A percentile compares a stretch with the other conserved stretches of the same genome.
phyloP scores from a whole-genome alignment of 1,139 yeast genomes.

The Debaryomycetaceae sp. region DNA sequence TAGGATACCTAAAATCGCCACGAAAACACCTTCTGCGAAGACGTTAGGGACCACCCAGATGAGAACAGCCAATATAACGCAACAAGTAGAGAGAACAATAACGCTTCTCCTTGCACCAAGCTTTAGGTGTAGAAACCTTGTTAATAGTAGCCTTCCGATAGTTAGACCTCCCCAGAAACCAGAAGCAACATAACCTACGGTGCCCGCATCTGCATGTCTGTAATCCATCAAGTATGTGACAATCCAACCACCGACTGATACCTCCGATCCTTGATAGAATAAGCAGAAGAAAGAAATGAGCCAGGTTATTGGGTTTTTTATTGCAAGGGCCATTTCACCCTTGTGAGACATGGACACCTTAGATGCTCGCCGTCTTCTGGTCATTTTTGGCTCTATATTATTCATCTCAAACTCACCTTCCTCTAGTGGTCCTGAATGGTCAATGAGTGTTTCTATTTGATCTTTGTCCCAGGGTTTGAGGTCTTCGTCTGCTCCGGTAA shows the following conservation, averaged over 20 bases:
- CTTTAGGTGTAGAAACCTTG: slow-evolving; percentile 35
- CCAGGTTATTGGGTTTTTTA: slow-evolving; percentile 51
- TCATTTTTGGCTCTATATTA: neutral
- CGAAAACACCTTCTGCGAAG: slow-evolving; percentile 41
- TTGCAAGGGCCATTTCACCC: slow-evolving; percentile 23
- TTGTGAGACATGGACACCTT: slow-evolving; percentile 1
- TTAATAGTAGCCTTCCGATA: slow-evolving; percentile 51
- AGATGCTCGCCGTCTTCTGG: neutral
- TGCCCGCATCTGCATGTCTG: slow-evolving; percentile 41
- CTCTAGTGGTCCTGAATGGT: neutral
- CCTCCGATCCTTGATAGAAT: slow-evolving; percentile 68
- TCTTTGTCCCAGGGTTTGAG: slow-evolving; percentile 31
- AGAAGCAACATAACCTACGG: slow-evolving; percentile 63
- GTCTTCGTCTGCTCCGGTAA: slow-evolving; percentile 42
- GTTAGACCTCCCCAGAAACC: slow-evolving; percentile 75
- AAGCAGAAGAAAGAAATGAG: slow-evolving; percentile 49
- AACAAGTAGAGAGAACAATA: slow-evolving; percentile 24
- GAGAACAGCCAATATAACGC: slow-evolving; percentile 37
- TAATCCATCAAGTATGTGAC: slow-evolving; percentile 60
- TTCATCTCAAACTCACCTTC: slow-evolving; percentile 9
- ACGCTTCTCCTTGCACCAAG: slow-evolving; percentile 52
- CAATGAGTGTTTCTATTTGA: slow-evolving; percentile 3
- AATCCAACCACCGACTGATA: slow-evolving; percentile 68
- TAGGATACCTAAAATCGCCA: slow-evolving; percentile 45
- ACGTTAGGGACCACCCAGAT: slow-evolving; percentile 46